Evolutionary conservation across 2,329 filamentous ascomycete species (phyloP), one percentile per base, ranked within the genome.

Genomic region (Allantophomopsis lycopodina): DNA sequence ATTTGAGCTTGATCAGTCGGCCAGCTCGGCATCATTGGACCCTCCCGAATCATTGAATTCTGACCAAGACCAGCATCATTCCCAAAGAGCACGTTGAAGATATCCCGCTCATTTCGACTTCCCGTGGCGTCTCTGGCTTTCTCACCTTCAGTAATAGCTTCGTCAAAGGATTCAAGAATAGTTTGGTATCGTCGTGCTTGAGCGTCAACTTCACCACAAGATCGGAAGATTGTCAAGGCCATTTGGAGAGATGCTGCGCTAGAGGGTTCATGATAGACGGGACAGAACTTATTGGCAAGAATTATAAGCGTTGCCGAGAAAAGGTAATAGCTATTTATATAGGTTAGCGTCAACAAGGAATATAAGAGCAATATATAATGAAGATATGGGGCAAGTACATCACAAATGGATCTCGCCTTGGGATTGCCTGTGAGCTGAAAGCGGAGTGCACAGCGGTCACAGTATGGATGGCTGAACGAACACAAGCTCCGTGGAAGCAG

Each of bases 201-300:
- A 2, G 60, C 57, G 40, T 73, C 69, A 2, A 51, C 57, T 20
- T 58, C 49, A 7, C 65, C 60, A 46, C 67, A 70, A 47, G 66
- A 66, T 2, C 54, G 50, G 48, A 73, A 56, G 37, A 72, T 63
- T 1, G 50, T 44, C 12, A 69, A 59, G 7, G 65, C 62, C 20
- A 62, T 60, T 0, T 48, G 42, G 31, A 68, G 60, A 1, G 58
- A 58, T 14, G 48, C 48, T 0, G 48, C 52, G 33, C 65, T 66
- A 7, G 58, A 55, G 0, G 59, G 52, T n/a, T 66, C 64, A 23
- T 58, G 51, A 47, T 67, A 68, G 18, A 74, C 53, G 2, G 56
- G 59, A 6, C 62, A 64, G 46, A 73, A 71, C 40, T 71, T 66
- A 48, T 74, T 75, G 49, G 67, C 69, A 35, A 73, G 53, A 4